Conservation (phyloP, 2,329 filamentous ascomycete species). For the Hymenotorrendiella dingleyae region DNA sequence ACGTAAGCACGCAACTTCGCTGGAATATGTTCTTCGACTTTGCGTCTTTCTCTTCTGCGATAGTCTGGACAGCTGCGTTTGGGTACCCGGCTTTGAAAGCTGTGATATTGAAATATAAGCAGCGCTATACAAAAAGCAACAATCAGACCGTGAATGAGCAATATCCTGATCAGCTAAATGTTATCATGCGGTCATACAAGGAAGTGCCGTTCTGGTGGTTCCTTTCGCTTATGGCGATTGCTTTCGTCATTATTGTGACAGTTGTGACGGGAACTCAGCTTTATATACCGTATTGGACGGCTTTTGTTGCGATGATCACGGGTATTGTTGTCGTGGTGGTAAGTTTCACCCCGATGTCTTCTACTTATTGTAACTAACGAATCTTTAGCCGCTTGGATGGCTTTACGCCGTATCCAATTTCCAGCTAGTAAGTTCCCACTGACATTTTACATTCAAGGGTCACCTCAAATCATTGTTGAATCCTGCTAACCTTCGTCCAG, state of each 20-base stretch:
- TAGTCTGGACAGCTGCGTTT: slow-evolving; percentile 54
- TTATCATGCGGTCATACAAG: slow-evolving; percentile 50
- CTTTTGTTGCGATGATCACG: slow-evolving; percentile 49
- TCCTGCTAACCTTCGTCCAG: slow-evolving; percentile 25
- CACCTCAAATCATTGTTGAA: no score
- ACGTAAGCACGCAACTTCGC: slow-evolving; percentile 50
- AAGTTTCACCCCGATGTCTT: slow-evolving; percentile 2
- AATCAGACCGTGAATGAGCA: slow-evolving; percentile 44
- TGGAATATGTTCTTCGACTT: slow-evolving; percentile 58
- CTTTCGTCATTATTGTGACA: slow-evolving; percentile 44
- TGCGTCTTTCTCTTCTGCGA: slow-evolving; percentile 50
- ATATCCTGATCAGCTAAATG: slow-evolving; percentile 53
- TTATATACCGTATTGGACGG: slow-evolving; percentile 55
- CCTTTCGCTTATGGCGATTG: slow-evolving; percentile 40
- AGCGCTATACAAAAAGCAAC: slow-evolving; percentile 29
- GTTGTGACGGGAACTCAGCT: slow-evolving; percentile 46
- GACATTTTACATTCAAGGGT: neutral
- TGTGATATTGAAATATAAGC: slow-evolving; percentile 39
- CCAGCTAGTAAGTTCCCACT: slow-evolving; percentile 29
- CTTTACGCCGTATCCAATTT: slow-evolving; percentile 55
- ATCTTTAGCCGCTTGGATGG: slow-evolving; percentile 44
- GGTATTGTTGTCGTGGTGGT: slow-evolving; percentile 47
- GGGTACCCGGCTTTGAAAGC: slow-evolving; percentile 43
- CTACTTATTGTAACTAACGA: neutral
- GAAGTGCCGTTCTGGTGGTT: slow-evolving; percentile 58